These are phyloP conservation scores for Skeletonema marinoi DNA, from an alignment of 108 stramenopile genomes.

Conservation along the genomic window DNA sequence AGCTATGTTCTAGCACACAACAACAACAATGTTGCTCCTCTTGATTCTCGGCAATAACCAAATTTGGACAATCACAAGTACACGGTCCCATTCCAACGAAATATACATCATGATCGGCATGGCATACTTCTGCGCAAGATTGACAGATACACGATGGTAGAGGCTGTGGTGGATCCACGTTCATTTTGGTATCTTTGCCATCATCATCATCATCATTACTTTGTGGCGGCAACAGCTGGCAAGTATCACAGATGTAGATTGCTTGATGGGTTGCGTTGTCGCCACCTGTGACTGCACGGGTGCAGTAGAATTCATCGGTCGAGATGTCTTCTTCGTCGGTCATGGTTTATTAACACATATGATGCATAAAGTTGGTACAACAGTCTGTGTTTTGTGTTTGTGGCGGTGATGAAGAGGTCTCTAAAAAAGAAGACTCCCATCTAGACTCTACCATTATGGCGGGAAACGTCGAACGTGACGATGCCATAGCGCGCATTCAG, in stretches of 20 bases:
- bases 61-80: constrained; percentile 72
- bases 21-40: background rate
- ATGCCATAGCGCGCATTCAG: no score
- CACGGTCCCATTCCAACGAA: constrained; percentile 68
- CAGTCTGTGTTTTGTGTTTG: no score
- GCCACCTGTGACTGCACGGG: constrained; percentile 62
- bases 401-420: background rate
- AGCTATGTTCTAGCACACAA: constrained; percentile 34
- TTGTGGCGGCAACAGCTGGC: constrained; percentile 27
- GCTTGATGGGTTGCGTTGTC: constrained; percentile 51
- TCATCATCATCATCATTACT: background rate
- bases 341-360: background rate
- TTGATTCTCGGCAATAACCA: background rate
- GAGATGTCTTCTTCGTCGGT: background rate
- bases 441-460: background rate
- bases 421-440: background rate
- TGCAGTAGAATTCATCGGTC: constrained; percentile 21
- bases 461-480: no score
- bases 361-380: no score
- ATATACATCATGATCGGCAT: constrained; percentile 53
- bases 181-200: background rate
- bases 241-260: constrained; percentile 63
- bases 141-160: constrained; percentile 67
- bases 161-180: background rate
- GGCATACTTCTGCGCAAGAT: constrained; percentile 73